Evolutionary conservation across 257 asterid species (phyloP).

Genomic region (Petrea volubilis): DNA sequence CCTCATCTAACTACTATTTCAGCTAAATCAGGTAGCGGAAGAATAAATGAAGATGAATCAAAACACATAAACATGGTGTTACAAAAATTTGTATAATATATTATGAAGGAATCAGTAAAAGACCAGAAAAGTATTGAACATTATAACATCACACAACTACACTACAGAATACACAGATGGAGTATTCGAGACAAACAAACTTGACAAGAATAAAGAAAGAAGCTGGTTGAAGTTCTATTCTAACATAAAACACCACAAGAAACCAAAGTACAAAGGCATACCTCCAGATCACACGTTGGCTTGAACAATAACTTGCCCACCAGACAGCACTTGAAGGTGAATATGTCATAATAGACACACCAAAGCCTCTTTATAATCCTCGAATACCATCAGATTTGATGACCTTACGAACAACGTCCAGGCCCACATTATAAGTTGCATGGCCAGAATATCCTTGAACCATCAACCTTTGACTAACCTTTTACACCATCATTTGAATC

Average conservation of each 20-base stretch:
- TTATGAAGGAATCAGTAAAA: neutral
- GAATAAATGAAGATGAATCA: neutral
- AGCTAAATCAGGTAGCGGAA: neutral
- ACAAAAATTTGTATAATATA: neutral
- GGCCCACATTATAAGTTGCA: constrained; percentile 53
- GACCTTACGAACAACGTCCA: constrained; percentile 89
- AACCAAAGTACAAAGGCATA: constrained; percentile 14
- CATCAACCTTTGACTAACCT: constrained; percentile 82
- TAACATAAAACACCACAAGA: neutral
- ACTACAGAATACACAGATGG: too few species aligned
- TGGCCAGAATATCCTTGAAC: constrained; percentile 67
- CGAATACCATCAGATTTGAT: constrained; percentile 85
- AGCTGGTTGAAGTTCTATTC: neutral
- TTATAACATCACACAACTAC: too few species aligned
- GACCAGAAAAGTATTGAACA: too few species aligned
- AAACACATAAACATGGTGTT: neutral
- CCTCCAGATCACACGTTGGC: constrained; percentile 97
- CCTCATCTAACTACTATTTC: neutral
- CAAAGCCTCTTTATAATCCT: constrained; percentile 93
- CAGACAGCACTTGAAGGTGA: constrained; percentile 99
- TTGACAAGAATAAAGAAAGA: neutral
- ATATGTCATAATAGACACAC: constrained; percentile 88
- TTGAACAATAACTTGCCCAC: constrained; percentile 99
- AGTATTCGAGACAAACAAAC: too few species aligned
- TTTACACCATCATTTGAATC: constrained; percentile 17